Evolutionary conservation across 352 stramenopile species (phyloP), one percentile per base, ranked within the genome.

Genomic region (Lagenidium sp.): DNA sequence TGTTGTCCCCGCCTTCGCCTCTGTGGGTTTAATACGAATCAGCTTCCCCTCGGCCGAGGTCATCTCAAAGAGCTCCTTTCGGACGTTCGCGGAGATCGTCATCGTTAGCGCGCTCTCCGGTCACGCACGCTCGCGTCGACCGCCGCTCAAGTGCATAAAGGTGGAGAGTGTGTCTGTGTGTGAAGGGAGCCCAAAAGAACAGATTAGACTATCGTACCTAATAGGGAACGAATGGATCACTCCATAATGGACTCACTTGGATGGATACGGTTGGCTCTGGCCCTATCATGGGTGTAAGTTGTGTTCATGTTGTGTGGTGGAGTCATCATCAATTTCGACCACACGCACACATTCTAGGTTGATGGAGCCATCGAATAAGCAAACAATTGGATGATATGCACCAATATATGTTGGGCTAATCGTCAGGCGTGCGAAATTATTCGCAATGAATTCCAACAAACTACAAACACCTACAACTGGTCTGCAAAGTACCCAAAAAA

Each of bases 41-140:
- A 89, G 73, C 49, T 84, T 82, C 28, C 73, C 74, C 63, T 86
- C 77, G 41, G 57, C 68, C 41, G 74, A 74, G 15, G 68, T 80
- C 65, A 89, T 83, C 60, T 89, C 74, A 58, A 89, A 89, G 47
- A 89, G 59, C 55, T 89, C 77, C 65, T 86, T 89, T 44, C 77
- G 73, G 45, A 89, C 77, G 56, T 84, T 89, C 15, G 77, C 77
- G 44, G 77, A 89, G 51, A 89, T 89, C 55, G 77, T 89, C 77
- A 89, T 89, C 31, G 57, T 15, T 80, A 29, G 46, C 66, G 32
- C 30, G 29, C 35, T 34, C 16, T 18, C 13, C 47, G 34, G 20
- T 21, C 20, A 15, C 38, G 16, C 40, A 19, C 6, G 40, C 40
- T 28, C 25, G 18, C 31, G 16, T 60, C 40, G 40, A 37, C 34